phyloP scores from a whole-genome alignment of 106 monocot species.

The Xerophyta viscosa region DNA sequence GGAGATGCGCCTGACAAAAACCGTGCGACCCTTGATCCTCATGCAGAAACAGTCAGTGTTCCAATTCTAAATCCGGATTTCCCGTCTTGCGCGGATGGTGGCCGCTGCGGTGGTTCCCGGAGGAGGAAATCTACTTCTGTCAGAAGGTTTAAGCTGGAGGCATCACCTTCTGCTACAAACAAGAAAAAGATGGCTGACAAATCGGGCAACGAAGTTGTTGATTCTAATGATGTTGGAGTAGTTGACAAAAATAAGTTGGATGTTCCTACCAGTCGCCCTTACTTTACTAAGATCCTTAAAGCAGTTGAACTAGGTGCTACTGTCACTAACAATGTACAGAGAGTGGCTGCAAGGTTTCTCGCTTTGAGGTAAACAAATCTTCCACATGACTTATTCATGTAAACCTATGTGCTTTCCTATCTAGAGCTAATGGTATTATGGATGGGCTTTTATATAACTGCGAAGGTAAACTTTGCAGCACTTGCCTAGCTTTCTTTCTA shows the following conservation, averaged over 20 bases:
- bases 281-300: constrained; percentile 53
- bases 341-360: constrained; percentile 53
- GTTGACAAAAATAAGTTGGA: constrained; percentile 28
- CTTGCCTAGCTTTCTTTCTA: too few species aligned
- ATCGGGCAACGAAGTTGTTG: constrained; percentile 25
- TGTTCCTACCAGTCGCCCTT: constrained; percentile 13
- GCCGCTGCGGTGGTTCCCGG: constrained; percentile 49
- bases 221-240: constrained; percentile 26
- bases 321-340: constrained; percentile 41
- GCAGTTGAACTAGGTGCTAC: constrained; percentile 33
- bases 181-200: constrained; percentile 17
- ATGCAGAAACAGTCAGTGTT: constrained; percentile 22
- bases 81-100: constrained; percentile 7
- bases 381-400: too few species aligned
- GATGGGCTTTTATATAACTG: too few species aligned
- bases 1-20: too few species aligned
- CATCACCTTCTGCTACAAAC: not conserved
- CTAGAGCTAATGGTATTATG: too few species aligned
- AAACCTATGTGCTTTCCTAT: too few species aligned
- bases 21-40: constrained; percentile 16
- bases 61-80: too few species aligned
- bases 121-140: constrained; percentile 88
- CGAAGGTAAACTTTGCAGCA: too few species aligned
- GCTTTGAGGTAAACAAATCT: constrained; percentile 86
- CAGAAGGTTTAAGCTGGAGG: constrained; percentile 55